Evolutionary conservation across 352 stramenopile genomes (phyloP), one percentile per base, ranked within the genome.

Genomic region (Globisporangium paroecandrum): DNA sequence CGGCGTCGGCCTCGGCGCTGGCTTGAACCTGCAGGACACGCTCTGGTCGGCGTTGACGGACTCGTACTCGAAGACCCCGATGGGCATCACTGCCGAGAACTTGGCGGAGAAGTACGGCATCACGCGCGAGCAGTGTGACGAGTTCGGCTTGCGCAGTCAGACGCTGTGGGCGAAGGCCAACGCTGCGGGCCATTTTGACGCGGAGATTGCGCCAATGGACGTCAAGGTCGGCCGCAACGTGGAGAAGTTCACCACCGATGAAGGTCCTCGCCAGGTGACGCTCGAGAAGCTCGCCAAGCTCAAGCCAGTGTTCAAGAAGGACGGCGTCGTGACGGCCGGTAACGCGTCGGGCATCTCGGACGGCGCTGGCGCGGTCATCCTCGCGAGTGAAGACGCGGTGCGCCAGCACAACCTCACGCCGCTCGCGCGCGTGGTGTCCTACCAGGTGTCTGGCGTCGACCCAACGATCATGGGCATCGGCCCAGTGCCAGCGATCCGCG

Each of bases 1-100:
- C 79, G 97, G 97, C 47, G 90, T 98, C 18, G 77, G 82, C 5
- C 82, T 99, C 9, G 97, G 97, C 22, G 86, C 83, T 3, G 97
- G 97, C 15, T 70, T 99, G 22, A 90, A 98, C 67, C 80, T 99
- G 69, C 83, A 98, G 69, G 97, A 99, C 81, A 92, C 89, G 59
- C 82, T 99, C 27, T 99, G 97, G 97, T 94, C 97, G 68, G 97
- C 95, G 46, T 81, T 99, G 6, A 99, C 97, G 12, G 97, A 99
- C 82, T 92, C 89, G 64, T 91, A 98, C 79, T 85, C 85, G 47
- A 92, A 96, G 65, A 96, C 92, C 64, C 95, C 97, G 1, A 99
- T 99, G 98, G 98, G 96, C 55, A 93, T 99, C 69, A 99, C 98
- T 58, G 97, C 97, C 34, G 98, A 99, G 72, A 99, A 99, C 81